Conservation (phyloP, 106 monocot species). For the Dendrobium officinale region DNA sequence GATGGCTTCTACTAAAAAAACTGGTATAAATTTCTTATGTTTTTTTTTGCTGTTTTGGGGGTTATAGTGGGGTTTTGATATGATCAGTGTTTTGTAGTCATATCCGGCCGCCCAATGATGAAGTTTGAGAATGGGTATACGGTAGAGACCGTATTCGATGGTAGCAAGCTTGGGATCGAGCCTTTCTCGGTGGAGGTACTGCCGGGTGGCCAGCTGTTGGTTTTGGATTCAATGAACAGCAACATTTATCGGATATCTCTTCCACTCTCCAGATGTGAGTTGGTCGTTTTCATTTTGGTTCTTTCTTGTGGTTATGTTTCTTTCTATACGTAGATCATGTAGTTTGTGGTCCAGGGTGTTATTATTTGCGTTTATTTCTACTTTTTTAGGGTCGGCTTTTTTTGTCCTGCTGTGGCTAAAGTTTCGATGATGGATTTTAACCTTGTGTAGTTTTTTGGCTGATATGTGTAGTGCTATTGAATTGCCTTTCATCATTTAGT, state of each 20-base stretch:
- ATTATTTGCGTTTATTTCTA: not conserved
- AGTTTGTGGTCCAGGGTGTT: not conserved
- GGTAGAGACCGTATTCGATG: slow-evolving; percentile 97
- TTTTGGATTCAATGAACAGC: slow-evolving; percentile 87
- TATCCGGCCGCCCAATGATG: slow-evolving; percentile 62
- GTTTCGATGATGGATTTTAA: not conserved
- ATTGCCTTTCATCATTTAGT: too few relatives aligned
- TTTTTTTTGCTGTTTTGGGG: slow-evolving; percentile 1
- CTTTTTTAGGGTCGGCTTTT: not conserved
- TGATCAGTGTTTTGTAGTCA: slow-evolving; percentile 20
- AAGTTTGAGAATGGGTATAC: slow-evolving; percentile 90
- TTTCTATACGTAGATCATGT: not conserved
- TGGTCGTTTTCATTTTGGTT: not conserved
- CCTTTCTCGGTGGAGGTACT: slow-evolving; percentile 71
- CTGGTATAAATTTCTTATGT: slow-evolving; percentile 24
- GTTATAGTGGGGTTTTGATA: not conserved
- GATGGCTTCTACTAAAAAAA: slow-evolving; percentile 57
- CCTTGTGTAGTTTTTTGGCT: not conserved
- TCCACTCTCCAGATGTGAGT: slow-evolving; percentile 84
- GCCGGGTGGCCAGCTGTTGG: slow-evolving; percentile 66
- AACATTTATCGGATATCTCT: slow-evolving; percentile 77
- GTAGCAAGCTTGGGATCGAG: slow-evolving; percentile 99
- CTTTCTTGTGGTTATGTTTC: not conserved
- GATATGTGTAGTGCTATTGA: too few relatives aligned
- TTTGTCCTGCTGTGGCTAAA: not conserved